These are phyloP conservation scores for Catharanthus roseus DNA, from an alignment of 257 asterid genomes.

Conservation along the genomic window DNA sequence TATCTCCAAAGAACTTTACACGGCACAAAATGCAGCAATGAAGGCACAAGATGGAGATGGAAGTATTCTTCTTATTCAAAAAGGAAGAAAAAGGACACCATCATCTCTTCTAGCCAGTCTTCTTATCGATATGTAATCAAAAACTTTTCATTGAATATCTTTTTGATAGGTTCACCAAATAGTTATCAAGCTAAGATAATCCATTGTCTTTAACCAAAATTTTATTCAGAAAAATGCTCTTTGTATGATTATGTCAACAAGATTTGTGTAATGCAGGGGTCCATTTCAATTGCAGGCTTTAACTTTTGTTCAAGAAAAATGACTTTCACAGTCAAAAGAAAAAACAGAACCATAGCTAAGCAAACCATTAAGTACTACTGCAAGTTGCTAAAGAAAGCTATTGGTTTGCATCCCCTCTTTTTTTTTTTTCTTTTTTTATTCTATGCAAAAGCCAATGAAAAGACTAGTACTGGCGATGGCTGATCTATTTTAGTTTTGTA, in stretches of 20 bases:
- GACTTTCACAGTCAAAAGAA: no score
- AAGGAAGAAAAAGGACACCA: background rate
- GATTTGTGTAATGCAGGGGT: background rate
- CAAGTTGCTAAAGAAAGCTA: background rate
- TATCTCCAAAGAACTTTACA: slow-evolving; percentile 19
- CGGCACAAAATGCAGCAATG: slow-evolving; percentile 12
- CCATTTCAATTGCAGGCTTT: background rate
- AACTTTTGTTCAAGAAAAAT: background rate
- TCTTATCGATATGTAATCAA: slow-evolving; percentile 10
- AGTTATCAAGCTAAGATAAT: background rate
- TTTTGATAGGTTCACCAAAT: slow-evolving; percentile 3
- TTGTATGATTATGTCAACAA: background rate
- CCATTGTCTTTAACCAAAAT: no score
- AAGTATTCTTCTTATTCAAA: slow-evolving; percentile 3
- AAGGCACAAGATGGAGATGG: slow-evolving; percentile 16
- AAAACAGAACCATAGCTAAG: no score
- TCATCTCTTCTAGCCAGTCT: background rate
- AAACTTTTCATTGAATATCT: slow-evolving; percentile 2
- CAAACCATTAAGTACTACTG: background rate
- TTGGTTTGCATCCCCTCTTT: background rate
- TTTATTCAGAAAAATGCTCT: background rate
- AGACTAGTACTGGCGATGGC: background rate
- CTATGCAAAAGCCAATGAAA: background rate
- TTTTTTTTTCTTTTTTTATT: background rate
- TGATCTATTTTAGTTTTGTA: background rate